Evolutionary conservation across 1,139 yeast species (phyloP).

Genomic region (Pichia sp.): DNA sequence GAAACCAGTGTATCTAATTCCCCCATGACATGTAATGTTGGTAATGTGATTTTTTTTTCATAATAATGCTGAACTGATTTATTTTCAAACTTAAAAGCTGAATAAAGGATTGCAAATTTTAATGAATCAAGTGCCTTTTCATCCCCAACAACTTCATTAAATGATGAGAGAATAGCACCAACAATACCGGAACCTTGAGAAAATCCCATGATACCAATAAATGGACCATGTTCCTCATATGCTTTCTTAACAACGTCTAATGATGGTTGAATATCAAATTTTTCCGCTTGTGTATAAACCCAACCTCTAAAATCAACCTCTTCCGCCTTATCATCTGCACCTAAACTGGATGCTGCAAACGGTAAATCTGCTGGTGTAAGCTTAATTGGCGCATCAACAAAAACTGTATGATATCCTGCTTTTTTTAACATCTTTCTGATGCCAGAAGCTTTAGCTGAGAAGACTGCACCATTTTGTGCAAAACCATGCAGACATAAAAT

Average conservation of each 20-base stretch:
- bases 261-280: conserved; percentile 38
- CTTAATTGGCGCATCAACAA: conserved; percentile 68
- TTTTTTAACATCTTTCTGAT: conserved; percentile 65
- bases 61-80: conserved; percentile 45
- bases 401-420: conserved; percentile 62
- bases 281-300: conserved; percentile 37
- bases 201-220: conserved; percentile 82
- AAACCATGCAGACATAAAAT: conserved; percentile 31
- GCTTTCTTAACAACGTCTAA: conserved; percentile 47
- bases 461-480: conserved; percentile 62
- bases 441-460: conserved; percentile 76
- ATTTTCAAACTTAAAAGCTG: conserved; percentile 68
- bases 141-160: conserved; percentile 28
- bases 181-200: conserved; percentile 92
- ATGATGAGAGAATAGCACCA: conserved; percentile 44
- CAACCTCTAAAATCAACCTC: conserved; percentile 49
- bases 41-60: conserved; percentile 41
- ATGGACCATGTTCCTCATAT: conserved; percentile 72
- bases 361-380: conserved; percentile 67
- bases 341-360: conserved; percentile 34
- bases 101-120: conserved; percentile 66
- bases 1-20: conserved; percentile 84
- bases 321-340: conserved; percentile 34
- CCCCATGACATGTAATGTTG: conserved; percentile 74
- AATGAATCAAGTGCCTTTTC: conserved; percentile 32